Evolutionary conservation across 352 stramenopile species (phyloP).

Genomic region (Phytophthora podocarpi): DNA sequence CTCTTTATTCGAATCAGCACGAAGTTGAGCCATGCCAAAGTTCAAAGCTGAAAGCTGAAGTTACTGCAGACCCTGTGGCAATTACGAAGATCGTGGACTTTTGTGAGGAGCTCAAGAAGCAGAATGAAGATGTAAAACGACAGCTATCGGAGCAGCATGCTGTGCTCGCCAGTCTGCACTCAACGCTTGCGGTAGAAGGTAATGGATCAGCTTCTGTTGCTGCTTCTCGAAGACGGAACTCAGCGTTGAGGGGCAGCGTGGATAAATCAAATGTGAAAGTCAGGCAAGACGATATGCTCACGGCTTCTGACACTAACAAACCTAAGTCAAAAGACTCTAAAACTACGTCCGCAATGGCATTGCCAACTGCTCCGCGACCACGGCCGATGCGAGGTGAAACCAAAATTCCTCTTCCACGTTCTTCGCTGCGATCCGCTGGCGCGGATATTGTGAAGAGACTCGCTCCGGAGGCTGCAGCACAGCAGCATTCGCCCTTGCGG

Average conservation of each 20-base stretch:
- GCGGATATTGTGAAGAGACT: constrained; percentile 18
- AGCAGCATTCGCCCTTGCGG: background rate
- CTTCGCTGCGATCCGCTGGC: constrained; percentile 14
- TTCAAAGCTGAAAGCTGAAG: background rate
- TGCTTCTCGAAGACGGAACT: background rate
- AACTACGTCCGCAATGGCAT: background rate
- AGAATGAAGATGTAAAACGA: constrained; percentile 65
- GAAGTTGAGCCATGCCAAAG: background rate
- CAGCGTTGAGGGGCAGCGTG: background rate
- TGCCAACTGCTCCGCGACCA: constrained; percentile 13
- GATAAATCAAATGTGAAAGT: background rate
- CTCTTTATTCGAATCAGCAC: constrained; percentile 14
- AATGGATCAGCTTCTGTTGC: background rate
- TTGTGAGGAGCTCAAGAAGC: constrained; percentile 58
- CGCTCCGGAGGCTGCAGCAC: background rate
- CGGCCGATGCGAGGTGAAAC: constrained; percentile 31
- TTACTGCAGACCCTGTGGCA: constrained; percentile 28
- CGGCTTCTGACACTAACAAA: background rate
- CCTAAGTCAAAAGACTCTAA: background rate
- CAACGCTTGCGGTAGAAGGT: constrained; percentile 1
- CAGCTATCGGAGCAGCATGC: constrained; percentile 52
- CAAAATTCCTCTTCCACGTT: constrained; percentile 42
- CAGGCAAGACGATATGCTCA: background rate
- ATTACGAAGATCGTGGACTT: constrained; percentile 59
- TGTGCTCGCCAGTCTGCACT: constrained; percentile 44